A percentile compares a stretch with the other conserved stretches of the same genome.
Conservation (phyloP, 169 alveolate species). For the Babesia ovata region DNA sequence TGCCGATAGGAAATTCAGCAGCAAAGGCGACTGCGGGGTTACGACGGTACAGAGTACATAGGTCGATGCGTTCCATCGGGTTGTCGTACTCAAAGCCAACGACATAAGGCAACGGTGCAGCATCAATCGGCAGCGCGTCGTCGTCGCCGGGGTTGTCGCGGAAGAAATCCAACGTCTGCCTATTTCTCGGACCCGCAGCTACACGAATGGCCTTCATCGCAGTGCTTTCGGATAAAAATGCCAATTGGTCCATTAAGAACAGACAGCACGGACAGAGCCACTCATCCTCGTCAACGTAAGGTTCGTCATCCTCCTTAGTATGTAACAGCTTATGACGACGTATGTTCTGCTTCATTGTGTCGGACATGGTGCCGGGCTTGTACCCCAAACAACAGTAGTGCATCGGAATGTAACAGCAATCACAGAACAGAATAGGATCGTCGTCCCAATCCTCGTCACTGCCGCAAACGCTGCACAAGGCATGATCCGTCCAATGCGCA, state of each 20-base stretch:
- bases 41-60: conserved; percentile 41
- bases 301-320: conserved; percentile 57
- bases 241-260: conserved; percentile 71
- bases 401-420: conserved; percentile 82
- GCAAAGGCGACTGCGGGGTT: not conserved
- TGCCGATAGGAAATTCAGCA: not conserved
- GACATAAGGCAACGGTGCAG: conserved; percentile 39
- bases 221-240: conserved; percentile 66
- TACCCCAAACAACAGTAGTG: conserved; percentile 72
- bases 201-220: conserved; percentile 71
- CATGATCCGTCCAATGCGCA: conserved; percentile 79
- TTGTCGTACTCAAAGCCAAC: conserved; percentile 58
- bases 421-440: conserved; percentile 80
- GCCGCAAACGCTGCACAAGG: conserved; percentile 78
- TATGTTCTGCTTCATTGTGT: conserved; percentile 36
- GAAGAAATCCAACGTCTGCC: conserved; percentile 62
- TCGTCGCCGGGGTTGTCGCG: conserved; percentile 39
- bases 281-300: conserved; percentile 73
- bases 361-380: conserved; percentile 66
- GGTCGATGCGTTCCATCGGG: conserved; percentile 65
- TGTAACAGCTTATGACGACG: conserved; percentile 51
- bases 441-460: conserved; percentile 83
- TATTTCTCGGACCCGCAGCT: conserved; percentile 74
- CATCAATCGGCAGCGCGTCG: conserved; percentile 17
- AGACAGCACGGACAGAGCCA: conserved; percentile 80